Conservation (phyloP, 2,329 filamentous ascomycete genomes). For the Venturia aucupariae region DNA sequence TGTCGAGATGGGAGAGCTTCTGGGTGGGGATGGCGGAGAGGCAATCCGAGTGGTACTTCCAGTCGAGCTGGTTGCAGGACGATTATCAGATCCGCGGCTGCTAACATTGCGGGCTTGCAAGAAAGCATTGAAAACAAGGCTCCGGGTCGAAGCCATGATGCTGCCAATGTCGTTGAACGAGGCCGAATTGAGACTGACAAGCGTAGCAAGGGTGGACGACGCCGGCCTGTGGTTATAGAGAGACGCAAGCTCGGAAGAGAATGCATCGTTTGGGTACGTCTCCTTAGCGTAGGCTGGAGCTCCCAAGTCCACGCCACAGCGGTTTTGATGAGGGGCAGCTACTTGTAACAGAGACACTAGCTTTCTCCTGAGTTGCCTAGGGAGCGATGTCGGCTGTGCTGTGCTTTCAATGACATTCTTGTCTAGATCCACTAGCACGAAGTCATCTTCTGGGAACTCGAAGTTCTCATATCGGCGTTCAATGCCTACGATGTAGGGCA, state of each 20-base stretch:
- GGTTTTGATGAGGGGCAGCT: conserved; percentile 80
- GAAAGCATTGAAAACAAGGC: conserved; percentile 86
- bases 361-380: conserved; percentile 83
- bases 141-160: conserved; percentile 40
- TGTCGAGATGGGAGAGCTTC: conserved; percentile 55
- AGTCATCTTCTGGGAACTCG: conserved; percentile 87
- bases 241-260: conserved; percentile 74
- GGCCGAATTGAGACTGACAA: conserved; percentile 81
- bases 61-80: conserved; percentile 49
- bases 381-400: conserved; percentile 64
- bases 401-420: conserved; percentile 84
- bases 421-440: conserved; percentile 89
- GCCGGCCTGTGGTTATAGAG: conserved; percentile 66
- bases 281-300: conserved; percentile 90
- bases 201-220: conserved; percentile 68
- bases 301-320: conserved; percentile 77
- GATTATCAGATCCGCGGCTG: conserved; percentile 21
- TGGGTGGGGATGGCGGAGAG: conserved; percentile 15
- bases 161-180: conserved; percentile 63
- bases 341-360: conserved; percentile 78
- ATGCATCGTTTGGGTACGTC: conserved; percentile 82
- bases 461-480: conserved; percentile 83
- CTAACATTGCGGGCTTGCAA: conserved; percentile 63
- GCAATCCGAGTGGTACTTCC: conserved; percentile 1
- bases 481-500: conserved; percentile 93